Percentiles rank a stretch among this genome's conserved stretches.
Evolutionary conservation across 192 early-diverging fungal genomes (phyloP).

Genomic region (Podila epigama): DNA sequence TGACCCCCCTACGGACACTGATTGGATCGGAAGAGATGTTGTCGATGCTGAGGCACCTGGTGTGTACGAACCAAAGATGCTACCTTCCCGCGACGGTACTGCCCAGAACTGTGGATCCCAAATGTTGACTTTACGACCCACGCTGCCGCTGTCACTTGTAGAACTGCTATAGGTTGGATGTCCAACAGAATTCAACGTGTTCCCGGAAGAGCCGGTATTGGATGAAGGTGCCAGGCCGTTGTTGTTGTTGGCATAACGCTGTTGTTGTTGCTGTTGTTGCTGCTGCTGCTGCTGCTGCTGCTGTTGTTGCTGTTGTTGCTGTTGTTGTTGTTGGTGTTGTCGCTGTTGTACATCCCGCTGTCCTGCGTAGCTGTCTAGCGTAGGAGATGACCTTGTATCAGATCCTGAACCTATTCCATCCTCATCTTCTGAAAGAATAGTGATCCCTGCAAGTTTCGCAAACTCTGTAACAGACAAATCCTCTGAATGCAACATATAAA

Average conservation of each 20-base stretch:
- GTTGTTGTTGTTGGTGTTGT: not conserved
- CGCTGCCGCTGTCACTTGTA: conserved; percentile 1
- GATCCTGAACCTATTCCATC: too few relatives aligned
- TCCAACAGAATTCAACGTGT: conserved; percentile 19
- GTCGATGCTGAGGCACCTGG: not conserved
- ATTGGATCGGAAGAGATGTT: not conserved
- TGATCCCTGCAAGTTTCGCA: conserved; percentile 42
- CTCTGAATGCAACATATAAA: conserved; percentile 32
- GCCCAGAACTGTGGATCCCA: conserved; percentile 46
- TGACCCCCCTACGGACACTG: not conserved
- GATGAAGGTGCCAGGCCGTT: not conserved
- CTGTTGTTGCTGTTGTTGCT: not conserved
- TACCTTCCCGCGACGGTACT: not conserved
- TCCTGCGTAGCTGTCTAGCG: not conserved
- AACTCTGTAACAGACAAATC: conserved; percentile 41
- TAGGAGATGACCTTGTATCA: too few relatives aligned
- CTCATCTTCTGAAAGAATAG: conserved; percentile 27
- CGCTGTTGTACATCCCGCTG: not conserved
- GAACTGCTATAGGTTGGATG: conserved; percentile 11
- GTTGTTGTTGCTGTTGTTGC: too few relatives aligned
- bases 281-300: not conserved
- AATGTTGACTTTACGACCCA: conserved; percentile 10
- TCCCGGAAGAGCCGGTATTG: not conserved
- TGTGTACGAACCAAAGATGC: not conserved
- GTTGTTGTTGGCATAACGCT: too few relatives aligned